phyloP scores from a whole-genome alignment of 2,329 filamentous ascomycete genomes.

The Albophoma yamanashiensis region DNA sequence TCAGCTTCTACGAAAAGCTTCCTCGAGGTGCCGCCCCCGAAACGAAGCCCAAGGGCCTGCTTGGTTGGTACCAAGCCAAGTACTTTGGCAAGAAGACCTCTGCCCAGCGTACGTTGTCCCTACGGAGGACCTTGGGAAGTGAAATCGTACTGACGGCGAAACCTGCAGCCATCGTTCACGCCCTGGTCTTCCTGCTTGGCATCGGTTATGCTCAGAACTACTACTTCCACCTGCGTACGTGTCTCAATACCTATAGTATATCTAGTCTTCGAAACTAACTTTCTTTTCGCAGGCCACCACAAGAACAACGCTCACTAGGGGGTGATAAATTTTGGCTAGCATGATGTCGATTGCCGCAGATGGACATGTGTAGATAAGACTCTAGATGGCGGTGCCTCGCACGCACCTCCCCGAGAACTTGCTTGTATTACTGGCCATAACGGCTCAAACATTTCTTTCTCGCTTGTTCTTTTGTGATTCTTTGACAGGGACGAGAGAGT shows the following conservation, averaged over 20 bases:
- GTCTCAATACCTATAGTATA: conserved; percentile 1
- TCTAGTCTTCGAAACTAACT: conserved; percentile 1
- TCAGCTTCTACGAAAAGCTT: conserved; percentile 98
- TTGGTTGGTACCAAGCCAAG: conserved; percentile 79
- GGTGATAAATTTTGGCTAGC: conserved; percentile 8
- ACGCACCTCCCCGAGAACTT: background rate
- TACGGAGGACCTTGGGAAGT: conserved; percentile 12
- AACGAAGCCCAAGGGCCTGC: conserved; percentile 67
- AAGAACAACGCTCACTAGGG: conserved; percentile 98
- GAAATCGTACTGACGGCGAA: conserved; percentile 9
- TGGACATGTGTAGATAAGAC: conserved; percentile 30
- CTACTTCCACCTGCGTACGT: conserved; percentile 99
- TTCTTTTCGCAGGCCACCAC: conserved; percentile 70
- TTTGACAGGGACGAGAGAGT: background rate
- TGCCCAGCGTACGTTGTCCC: conserved; percentile 60
- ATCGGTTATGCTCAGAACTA: conserved; percentile 96
- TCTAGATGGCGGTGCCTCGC: conserved; percentile 16
- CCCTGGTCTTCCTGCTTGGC: conserved; percentile 64
- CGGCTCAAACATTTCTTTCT: background rate
- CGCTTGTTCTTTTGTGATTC: background rate
- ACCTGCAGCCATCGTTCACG: conserved; percentile 70
- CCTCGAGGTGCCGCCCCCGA: conserved; percentile 85
- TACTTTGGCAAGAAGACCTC: conserved; percentile 96
- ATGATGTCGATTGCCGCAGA: conserved; percentile 12
- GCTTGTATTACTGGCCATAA: background rate